Base-by-base conservation (phyloP, 306 rosid genomes). In the Cicer judaicum region DNA sequence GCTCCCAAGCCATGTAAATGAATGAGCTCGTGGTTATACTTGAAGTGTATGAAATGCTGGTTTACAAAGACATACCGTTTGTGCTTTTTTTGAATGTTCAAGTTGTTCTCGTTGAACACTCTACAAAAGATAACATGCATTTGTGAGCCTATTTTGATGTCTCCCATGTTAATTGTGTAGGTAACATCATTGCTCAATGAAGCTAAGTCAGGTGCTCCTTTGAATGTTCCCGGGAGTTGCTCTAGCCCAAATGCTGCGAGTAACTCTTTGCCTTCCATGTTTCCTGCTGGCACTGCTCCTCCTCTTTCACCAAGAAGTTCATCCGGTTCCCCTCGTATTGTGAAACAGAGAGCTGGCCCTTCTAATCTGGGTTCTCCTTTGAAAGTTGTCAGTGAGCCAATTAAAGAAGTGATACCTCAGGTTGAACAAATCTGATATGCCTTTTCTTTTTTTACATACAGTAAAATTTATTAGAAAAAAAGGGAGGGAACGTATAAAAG, bases 271-370 rank as follows among this genome's bases (percentile, higher is more conserved):
- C 98, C 99, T 39, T 95, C 98, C 77, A 90, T 95, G 95, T 95
- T 95, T 89, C 98, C 97, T 44, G 99, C 99, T 0, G 99, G 99
- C 76, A 92, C 93, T 80, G 99, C 98, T 52, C 99, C 99, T 0
- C 99, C 99, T 46, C 84, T 95, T 73, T 95, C 99, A 13, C 99
- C 99, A 0, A 90, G 99, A 80, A 95, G 99, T 85, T 48, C 91
- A 72, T 84, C 99, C 16, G 97, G 98, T 64, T 95, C 99, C 78
- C 99, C 99, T 67, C 97, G 99, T 60, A 14, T 95, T 72, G 79
- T 84, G 87, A 95, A 89, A 84, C 99, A 86, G 73, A 89, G 99
- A 92, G 79, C 80, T 66, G 98, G 92, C 68, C 98, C 87, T 57
- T 95, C 99, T 68, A 87, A 84, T 85, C 84, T 95, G 85, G 82